Conservation (phyloP, 2,329 filamentous ascomycete species). For the Colletotrichum sidae region DNA sequence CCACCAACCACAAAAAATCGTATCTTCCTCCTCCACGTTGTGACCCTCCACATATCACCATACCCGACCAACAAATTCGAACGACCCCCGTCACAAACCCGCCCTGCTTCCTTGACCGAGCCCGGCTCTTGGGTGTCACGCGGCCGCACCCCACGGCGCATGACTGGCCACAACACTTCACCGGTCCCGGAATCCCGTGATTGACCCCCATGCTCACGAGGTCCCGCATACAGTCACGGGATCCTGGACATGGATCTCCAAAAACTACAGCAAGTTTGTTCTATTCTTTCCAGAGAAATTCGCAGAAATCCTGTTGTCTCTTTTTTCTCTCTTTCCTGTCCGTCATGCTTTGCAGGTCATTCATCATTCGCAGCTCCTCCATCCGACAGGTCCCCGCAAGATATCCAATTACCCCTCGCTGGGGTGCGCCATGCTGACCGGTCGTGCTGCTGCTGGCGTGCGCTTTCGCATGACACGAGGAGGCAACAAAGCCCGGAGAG, state of each 20-base stretch:
- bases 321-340: not conserved
- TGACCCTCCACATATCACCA: constrained; percentile 1
- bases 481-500: not conserved
- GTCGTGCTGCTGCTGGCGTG: too few species aligned
- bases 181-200: constrained; percentile 33
- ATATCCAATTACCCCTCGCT: not conserved
- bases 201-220: constrained; percentile 25
- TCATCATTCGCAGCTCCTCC: not conserved
- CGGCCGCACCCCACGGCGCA: constrained; percentile 32
- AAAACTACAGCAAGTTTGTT: too few species aligned
- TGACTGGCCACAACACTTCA: constrained; percentile 34
- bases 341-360: constrained; percentile 11
- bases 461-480: constrained; percentile 1
- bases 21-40: not conserved
- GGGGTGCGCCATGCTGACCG: too few species aligned
- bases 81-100: not conserved
- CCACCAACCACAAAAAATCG: not conserved
- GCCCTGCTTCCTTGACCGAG: constrained; percentile 27
- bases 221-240: constrained; percentile 21
- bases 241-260: constrained; percentile 2
- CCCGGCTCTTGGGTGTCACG: constrained; percentile 35
- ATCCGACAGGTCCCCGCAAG: constrained; percentile 1
- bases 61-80: not conserved
- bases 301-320: not conserved
- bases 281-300: too few species aligned